These are phyloP conservation scores for Colletotrichum somersetense DNA, from an alignment of 2,329 filamentous ascomycete species.

Conservation along the genomic window DNA sequence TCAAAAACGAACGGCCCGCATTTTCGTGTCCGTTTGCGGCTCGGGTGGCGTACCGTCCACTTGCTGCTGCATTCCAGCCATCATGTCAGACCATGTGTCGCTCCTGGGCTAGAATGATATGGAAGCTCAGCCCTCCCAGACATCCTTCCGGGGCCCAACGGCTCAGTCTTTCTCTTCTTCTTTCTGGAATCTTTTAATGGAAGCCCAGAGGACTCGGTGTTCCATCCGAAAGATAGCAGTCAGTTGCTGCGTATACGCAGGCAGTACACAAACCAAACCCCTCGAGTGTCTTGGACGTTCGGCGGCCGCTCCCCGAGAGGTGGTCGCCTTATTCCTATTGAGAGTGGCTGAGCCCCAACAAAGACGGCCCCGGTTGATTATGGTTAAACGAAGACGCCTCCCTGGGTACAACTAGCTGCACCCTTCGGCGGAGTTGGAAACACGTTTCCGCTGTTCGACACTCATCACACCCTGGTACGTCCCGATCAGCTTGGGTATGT, in stretches of 20 bases:
- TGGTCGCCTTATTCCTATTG: not conserved
- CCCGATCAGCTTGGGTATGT: not conserved
- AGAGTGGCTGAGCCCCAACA: constrained; percentile 1
- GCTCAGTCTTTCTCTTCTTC: not conserved
- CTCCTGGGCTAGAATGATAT: not conserved
- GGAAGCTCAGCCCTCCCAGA: not conserved
- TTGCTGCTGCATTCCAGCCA: not conserved
- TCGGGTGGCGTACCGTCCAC: constrained; percentile 17
- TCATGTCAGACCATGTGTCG: constrained; percentile 9
- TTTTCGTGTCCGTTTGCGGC: constrained; percentile 28
- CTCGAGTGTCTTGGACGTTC: constrained; percentile 1
- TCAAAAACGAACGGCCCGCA: constrained; percentile 1
- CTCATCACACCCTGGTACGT: not conserved
- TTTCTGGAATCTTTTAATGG: not conserved
- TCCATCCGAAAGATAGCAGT: not conserved
- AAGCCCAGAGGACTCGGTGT: too few relatives aligned
- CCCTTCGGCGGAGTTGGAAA: constrained; percentile 11
- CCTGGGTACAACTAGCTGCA: not conserved
- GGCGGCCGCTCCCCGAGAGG: constrained; percentile 7
- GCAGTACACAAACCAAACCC: not conserved
- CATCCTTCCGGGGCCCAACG: constrained; percentile 24
- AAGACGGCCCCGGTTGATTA: constrained; percentile 3
- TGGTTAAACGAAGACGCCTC: not conserved
- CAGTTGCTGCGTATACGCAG: not conserved
- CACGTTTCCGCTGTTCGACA: not conserved